A percentile compares a stretch with the other conserved stretches of the same genome.
These are phyloP conservation scores for Claviceps paspali DNA, from an alignment of 2,329 filamentous ascomycete species.

Conservation along the genomic window DNA sequence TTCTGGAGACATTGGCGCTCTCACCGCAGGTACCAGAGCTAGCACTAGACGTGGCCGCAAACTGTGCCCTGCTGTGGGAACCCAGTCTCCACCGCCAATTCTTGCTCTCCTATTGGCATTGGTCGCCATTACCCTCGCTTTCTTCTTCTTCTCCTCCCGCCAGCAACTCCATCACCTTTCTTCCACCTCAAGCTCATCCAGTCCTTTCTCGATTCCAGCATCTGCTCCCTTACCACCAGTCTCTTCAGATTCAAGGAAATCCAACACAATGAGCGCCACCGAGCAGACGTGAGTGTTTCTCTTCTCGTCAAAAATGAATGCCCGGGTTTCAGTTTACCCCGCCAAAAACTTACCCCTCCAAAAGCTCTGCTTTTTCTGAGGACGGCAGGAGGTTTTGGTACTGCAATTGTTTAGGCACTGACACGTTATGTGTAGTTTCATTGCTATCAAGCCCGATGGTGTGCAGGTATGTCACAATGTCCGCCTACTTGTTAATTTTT, in stretches of 20 bases:
- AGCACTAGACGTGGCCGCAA: slow-evolving; percentile 3
- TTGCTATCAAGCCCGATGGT: slow-evolving; percentile 99
- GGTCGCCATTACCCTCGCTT: slow-evolving; percentile 18
- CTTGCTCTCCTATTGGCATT: slow-evolving; percentile 24
- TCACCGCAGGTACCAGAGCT: not conserved
- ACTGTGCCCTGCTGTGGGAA: slow-evolving; percentile 20
- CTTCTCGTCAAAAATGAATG: not conserved
- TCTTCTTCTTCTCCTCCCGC: slow-evolving; percentile 7
- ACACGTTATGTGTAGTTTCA: slow-evolving; percentile 55
- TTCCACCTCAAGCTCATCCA: slow-evolving; percentile 14
- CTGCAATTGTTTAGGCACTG: slow-evolving; percentile 7
- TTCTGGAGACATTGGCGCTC: not conserved
- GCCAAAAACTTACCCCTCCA: slow-evolving; percentile 17
- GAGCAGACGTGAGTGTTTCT: slow-evolving; percentile 65
- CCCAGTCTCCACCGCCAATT: slow-evolving; percentile 29
- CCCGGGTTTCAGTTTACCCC: slow-evolving; percentile 14
- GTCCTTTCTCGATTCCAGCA: slow-evolving; percentile 12
- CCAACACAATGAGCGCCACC: slow-evolving; percentile 48
- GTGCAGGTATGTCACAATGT: slow-evolving; percentile 59
- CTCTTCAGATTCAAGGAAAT: slow-evolving; percentile 12
- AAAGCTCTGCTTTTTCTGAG: slow-evolving; percentile 1
- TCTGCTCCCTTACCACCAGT: slow-evolving; percentile 13
- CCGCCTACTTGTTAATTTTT: not conserved
- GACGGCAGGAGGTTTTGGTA: not conserved
- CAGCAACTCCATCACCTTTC: slow-evolving; percentile 10